A percentile compares a stretch with the other conserved stretches of the same genome.
phyloP scores from a whole-genome alignment of 2,329 filamentous ascomycete genomes.

The Phyllachora maydis region DNA sequence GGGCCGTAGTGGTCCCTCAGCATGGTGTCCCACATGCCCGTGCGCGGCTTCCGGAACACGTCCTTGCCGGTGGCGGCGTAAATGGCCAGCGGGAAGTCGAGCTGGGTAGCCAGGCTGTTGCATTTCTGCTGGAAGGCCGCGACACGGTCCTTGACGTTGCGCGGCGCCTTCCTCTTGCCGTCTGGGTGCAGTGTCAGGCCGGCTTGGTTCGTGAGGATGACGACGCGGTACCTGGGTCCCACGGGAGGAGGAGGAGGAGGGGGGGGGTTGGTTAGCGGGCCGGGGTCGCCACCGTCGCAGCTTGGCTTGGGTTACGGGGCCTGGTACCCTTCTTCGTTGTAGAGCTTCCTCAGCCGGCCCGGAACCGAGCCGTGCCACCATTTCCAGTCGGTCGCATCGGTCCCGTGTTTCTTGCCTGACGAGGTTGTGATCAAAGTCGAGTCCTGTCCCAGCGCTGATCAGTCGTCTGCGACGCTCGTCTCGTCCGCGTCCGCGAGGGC shows the following conservation, averaged over 20 bases:
- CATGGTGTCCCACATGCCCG: constrained; percentile 65
- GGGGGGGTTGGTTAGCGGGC: no score
- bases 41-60: constrained; percentile 66
- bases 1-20: constrained; percentile 38
- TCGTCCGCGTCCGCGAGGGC: no score
- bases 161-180: constrained; percentile 42
- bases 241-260: constrained; percentile 1
- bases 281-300: no score
- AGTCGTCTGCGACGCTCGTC: no score
- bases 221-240: constrained; percentile 41
- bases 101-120: constrained; percentile 42
- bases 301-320: constrained; percentile 5
- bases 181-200: constrained; percentile 57
- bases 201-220: constrained; percentile 78
- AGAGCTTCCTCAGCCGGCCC: constrained; percentile 40
- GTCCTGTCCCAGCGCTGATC: no score
- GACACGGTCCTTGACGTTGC: constrained; percentile 48
- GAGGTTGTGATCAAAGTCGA: constrained; percentile 67
- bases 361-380: constrained; percentile 76
- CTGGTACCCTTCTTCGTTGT: constrained; percentile 45
- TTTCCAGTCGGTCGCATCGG: constrained; percentile 64
- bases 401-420: constrained; percentile 62
- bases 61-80: constrained; percentile 80
- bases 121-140: constrained; percentile 70
- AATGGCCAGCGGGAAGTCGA: constrained; percentile 57